Evolutionary conservation across 257 asterid genomes (phyloP).

Genomic region (Fraxinus cuspidata): DNA sequence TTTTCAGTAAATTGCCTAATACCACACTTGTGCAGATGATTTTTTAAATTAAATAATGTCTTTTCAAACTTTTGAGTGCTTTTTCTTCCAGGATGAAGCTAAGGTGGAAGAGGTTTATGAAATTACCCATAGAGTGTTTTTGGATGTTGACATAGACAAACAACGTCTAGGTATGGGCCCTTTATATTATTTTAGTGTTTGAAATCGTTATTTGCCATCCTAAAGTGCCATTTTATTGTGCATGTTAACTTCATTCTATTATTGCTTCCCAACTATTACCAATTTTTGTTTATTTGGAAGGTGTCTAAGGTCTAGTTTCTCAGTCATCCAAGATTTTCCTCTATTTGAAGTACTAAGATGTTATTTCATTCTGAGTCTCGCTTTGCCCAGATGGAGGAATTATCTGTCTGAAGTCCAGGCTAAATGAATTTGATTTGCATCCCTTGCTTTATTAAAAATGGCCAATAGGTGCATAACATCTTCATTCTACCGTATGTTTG

Average conservation of each 20-base stretch:
- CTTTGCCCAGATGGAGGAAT: background rate
- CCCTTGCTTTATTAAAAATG: background rate
- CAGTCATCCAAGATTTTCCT: background rate
- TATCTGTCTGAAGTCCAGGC: background rate
- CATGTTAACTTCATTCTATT: background rate
- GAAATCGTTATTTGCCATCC: background rate
- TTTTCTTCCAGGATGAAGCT: slow-evolving; percentile 48
- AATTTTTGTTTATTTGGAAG: background rate
- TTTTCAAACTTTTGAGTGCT: background rate
- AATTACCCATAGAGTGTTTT: slow-evolving; percentile 82
- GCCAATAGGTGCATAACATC: background rate
- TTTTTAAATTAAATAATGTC: background rate
- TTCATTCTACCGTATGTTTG: background rate
- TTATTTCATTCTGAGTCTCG: background rate
- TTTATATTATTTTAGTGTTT: background rate
- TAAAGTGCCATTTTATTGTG: background rate
- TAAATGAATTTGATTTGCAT: background rate
- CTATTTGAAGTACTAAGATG: background rate
- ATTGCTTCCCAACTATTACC: background rate
- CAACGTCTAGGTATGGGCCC: slow-evolving; percentile 67
- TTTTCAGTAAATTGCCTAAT: background rate
- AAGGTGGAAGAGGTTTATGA: slow-evolving; percentile 65
- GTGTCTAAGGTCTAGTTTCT: background rate
- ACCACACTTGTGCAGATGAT: background rate
- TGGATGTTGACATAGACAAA: slow-evolving; percentile 94